These are phyloP conservation scores for Fusarium sp. DNA, from an alignment of 2,329 filamentous ascomycete species.

Conservation along the genomic window DNA sequence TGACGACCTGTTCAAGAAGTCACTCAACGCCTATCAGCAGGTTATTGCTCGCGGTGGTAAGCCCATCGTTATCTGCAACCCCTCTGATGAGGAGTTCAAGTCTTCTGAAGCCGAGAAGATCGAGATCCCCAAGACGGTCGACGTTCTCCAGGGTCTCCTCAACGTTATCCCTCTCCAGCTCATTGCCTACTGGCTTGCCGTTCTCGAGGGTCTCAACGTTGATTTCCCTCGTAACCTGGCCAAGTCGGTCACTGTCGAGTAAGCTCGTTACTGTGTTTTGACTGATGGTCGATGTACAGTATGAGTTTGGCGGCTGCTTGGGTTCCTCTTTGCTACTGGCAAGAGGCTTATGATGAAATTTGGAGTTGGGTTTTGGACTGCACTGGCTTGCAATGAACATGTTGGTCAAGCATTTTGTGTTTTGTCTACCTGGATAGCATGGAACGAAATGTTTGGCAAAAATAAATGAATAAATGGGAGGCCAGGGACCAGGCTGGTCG, in stretches of 20 bases:
- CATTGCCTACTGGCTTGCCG: slow-evolving; percentile 98
- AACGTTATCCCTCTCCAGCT: slow-evolving; percentile 98
- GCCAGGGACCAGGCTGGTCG: slow-evolving; percentile 35
- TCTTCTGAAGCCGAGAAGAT: slow-evolving; percentile 93
- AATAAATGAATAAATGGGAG: slow-evolving; percentile 35
- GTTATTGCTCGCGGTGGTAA: slow-evolving; percentile 96
- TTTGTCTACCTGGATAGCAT: slow-evolving; percentile 40
- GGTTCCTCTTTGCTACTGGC: slow-evolving; percentile 32
- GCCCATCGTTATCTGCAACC: slow-evolving; percentile 98
- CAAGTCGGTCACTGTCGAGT: slow-evolving; percentile 99
- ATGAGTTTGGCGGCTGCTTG: slow-evolving; percentile 29
- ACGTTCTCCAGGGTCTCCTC: slow-evolving; percentile 93
- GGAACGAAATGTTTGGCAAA: slow-evolving; percentile 31
- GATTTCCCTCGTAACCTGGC: slow-evolving; percentile 99
- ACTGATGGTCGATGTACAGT: slow-evolving; percentile 31
- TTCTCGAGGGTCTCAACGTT: slow-evolving; percentile 94
- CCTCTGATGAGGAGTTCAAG: slow-evolving; percentile 87
- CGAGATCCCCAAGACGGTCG: slow-evolving; percentile 94
- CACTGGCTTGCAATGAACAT: slow-evolving; percentile 38
- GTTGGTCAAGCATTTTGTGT: slow-evolving; percentile 35
- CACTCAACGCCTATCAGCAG: slow-evolving; percentile 99
- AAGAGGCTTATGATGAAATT: slow-evolving; percentile 41
- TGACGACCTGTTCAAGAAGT: slow-evolving; percentile 96
- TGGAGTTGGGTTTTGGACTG: slow-evolving; percentile 44
- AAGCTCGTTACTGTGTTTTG: slow-evolving; percentile 52